phyloP scores from a whole-genome alignment of 1,284 basidiomycete genomes.

The Cerioporus squamosus region DNA sequence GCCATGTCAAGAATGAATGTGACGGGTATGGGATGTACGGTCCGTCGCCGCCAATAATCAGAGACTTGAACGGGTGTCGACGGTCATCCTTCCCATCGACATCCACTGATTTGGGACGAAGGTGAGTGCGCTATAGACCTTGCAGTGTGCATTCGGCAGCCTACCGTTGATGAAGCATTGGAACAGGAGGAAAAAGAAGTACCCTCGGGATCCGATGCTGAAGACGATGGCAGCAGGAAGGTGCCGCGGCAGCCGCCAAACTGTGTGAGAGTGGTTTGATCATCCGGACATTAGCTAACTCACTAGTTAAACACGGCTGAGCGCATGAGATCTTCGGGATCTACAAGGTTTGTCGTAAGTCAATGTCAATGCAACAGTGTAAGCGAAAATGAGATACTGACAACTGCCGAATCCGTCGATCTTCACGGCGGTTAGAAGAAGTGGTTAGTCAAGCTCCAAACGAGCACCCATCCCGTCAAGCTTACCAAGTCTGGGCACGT shows the following conservation, averaged over 20 bases:
- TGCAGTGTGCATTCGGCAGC: conserved; percentile 22
- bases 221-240: conserved; percentile 7
- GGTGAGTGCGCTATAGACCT: neutral
- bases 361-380: neutral
- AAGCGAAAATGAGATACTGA: conserved; percentile 39
- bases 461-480: neutral
- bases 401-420: conserved; percentile 95
- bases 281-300: neutral
- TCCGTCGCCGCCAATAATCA: conserved; percentile 78
- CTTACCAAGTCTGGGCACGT: conserved; percentile 48
- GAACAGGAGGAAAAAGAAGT: conserved; percentile 92
- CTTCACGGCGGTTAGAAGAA: conserved; percentile 35
- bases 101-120: conserved; percentile 48
- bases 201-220: conserved; percentile 81
- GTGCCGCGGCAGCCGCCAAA: neutral
- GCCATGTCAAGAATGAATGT: conserved; percentile 79
- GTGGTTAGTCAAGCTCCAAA: conserved; percentile 4
- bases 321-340: conserved; percentile 79
- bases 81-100: conserved; percentile 75
- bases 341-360: conserved; percentile 44
- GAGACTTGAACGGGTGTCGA: conserved; percentile 69
- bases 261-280: too few species aligned
- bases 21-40: conserved; percentile 80
- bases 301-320: conserved; percentile 81
- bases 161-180: conserved; percentile 87